A percentile compares a stretch with the other conserved stretches of the same genome.
Evolutionary conservation across 768 basidiomycete species (phyloP).

Genomic region (Filobasidium floriforme): DNA sequence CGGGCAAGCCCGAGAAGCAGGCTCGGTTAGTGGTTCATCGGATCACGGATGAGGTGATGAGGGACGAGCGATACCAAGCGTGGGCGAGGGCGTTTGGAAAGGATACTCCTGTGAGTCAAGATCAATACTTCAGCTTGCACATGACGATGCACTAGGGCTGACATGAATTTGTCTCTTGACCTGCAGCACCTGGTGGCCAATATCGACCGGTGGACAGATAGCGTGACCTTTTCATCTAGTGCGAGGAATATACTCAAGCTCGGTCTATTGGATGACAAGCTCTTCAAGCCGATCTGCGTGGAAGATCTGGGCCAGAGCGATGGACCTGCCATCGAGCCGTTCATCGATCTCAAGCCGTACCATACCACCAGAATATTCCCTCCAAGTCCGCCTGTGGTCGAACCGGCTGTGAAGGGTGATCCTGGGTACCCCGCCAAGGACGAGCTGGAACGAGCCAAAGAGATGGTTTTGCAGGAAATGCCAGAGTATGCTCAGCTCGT

Average conservation of each 20-base stretch:
- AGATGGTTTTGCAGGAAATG: constrained; percentile 41
- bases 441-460: constrained; percentile 45
- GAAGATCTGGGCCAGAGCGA: constrained; percentile 2
- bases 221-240: constrained; percentile 65
- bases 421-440: constrained; percentile 23
- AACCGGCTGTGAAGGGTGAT: constrained; percentile 26
- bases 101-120: constrained; percentile 54
- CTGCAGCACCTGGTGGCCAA: constrained; percentile 69
- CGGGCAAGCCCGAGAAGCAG: background rate
- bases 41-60: constrained; percentile 62
- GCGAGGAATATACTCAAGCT: constrained; percentile 67
- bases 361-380: constrained; percentile 33
- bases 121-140: background rate
- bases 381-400: constrained; percentile 14
- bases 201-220: constrained; percentile 56
- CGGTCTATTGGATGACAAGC: constrained; percentile 59
- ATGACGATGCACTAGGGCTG: background rate
- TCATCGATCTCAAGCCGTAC: constrained; percentile 36
- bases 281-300: constrained; percentile 64
- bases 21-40: constrained; percentile 55
- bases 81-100: constrained; percentile 66
- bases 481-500: constrained; percentile 46
- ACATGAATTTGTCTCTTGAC: background rate
- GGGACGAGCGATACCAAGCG: constrained; percentile 59
- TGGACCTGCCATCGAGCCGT: constrained; percentile 42